These are phyloP conservation scores for Colletotrichum australisinense DNA, from an alignment of 2,329 filamentous ascomycete species.

Conservation along the genomic window DNA sequence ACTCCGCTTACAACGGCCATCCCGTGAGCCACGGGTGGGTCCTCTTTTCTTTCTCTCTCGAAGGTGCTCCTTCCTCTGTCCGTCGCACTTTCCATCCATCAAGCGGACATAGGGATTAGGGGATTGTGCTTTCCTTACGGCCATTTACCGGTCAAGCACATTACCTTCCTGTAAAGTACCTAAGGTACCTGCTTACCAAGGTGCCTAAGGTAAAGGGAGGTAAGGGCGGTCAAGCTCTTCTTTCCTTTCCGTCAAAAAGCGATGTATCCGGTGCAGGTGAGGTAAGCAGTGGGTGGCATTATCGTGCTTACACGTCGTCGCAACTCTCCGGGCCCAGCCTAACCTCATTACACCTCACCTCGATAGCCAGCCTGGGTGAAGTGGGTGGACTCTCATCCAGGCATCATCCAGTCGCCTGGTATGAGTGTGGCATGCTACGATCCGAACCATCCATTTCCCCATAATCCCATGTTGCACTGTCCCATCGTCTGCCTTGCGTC, in stretches of 20 bases:
- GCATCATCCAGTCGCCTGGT: constrained; percentile 16
- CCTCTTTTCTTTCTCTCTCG: not conserved
- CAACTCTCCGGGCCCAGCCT: constrained; percentile 2
- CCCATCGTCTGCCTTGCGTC: not conserved
- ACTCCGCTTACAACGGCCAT: constrained; percentile 20
- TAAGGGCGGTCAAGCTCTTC: not conserved
- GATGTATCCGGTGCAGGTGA: not conserved
- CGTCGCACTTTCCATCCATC: not conserved
- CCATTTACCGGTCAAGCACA: not conserved
- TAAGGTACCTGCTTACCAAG: not conserved
- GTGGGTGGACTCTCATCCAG: constrained; percentile 15
- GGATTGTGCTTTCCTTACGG: not conserved
- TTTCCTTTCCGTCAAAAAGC: not conserved
- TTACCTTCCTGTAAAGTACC: too few relatives aligned
- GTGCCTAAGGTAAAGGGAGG: not conserved
- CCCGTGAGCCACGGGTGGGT: constrained; percentile 2
- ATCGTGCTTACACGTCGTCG: not conserved
- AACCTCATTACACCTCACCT: constrained; percentile 18
- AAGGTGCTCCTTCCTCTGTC: not conserved
- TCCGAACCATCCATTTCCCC: constrained; percentile 9
- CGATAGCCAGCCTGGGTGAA: not conserved
- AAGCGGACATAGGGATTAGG: not conserved
- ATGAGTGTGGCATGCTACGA: constrained; percentile 22
- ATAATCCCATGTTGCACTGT: not conserved
- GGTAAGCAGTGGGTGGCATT: not conserved